Evolutionary conservation across 116 monocot species (phyloP).

Genomic region (Posidonia oceanica): DNA sequence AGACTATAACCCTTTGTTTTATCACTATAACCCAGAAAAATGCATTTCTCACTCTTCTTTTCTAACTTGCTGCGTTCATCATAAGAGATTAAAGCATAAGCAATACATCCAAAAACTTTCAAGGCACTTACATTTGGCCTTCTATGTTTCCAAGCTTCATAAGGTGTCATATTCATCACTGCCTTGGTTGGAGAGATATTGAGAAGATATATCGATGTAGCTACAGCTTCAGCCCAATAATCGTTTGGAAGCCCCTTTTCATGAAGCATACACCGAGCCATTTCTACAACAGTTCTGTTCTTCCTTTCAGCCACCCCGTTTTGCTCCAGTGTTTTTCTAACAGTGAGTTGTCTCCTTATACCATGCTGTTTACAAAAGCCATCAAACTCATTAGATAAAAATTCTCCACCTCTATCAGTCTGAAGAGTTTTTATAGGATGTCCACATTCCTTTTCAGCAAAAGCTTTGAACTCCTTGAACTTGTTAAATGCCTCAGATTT

Average conservation of each 20-base stretch:
- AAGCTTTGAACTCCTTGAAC: conserved; percentile 11
- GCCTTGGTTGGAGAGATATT: conserved; percentile 9
- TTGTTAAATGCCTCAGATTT: conserved; percentile 17
- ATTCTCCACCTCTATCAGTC: conserved; percentile 18
- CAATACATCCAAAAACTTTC: conserved; percentile 7
- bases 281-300: conserved; percentile 9
- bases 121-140: conserved; percentile 2
- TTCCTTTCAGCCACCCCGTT: conserved; percentile 9
- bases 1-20: conserved; percentile 6
- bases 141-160: conserved; percentile 3
- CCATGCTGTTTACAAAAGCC: conserved; percentile 7
- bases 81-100: not conserved
- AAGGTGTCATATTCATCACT: not conserved
- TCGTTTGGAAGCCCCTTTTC: conserved; percentile 8
- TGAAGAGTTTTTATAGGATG: conserved; percentile 1
- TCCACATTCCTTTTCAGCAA: conserved; percentile 10
- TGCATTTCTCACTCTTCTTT: conserved; percentile 7
- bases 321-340: conserved; percentile 4
- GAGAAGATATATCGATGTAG: not conserved
- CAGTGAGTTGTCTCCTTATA: conserved; percentile 1
- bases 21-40: conserved; percentile 5
- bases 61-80: not conserved
- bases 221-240: conserved; percentile 5
- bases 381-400: conserved; percentile 14
- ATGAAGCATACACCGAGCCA: conserved; percentile 4